phyloP scores from a whole-genome alignment of 495 filamentous ascomycete genomes.

The Thozetella sp. region DNA sequence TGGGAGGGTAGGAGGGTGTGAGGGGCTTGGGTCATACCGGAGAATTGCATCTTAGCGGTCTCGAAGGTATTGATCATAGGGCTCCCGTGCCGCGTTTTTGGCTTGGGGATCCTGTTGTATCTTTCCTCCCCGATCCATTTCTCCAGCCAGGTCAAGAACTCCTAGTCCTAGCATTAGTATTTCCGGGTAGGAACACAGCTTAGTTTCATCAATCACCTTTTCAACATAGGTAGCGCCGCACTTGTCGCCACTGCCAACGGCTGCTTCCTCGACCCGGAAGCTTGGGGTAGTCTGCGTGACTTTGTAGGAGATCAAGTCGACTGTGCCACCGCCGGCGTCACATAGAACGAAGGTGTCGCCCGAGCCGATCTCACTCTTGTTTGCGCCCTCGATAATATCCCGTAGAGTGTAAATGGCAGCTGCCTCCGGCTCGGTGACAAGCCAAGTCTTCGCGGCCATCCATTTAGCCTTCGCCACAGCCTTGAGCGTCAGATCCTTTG shows the following conservation, averaged over 20 bases:
- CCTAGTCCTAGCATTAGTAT: too few relatives aligned
- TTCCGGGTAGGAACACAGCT: too few relatives aligned
- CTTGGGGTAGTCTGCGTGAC: not conserved
- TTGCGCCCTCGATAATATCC: slow-evolving; percentile 13
- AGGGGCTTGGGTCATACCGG: too few relatives aligned
- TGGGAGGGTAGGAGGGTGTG: too few relatives aligned
- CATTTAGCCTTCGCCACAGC: slow-evolving; percentile 4
- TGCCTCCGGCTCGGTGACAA: slow-evolving; percentile 33
- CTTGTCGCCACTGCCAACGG: slow-evolving; percentile 13
- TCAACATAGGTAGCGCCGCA: slow-evolving; percentile 16
- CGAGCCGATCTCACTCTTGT: slow-evolving; percentile 30
- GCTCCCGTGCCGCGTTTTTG: slow-evolving; percentile 7
- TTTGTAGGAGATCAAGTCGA: slow-evolving; percentile 41
- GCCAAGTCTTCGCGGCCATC: not conserved
- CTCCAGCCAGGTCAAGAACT: slow-evolving; percentile 15
- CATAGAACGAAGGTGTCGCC: slow-evolving; percentile 48
- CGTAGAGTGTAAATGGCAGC: slow-evolving; percentile 48
- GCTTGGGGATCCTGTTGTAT: slow-evolving; percentile 10
- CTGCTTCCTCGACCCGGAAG: slow-evolving; percentile 13
- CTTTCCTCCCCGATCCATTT: slow-evolving; percentile 12
- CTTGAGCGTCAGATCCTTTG: slow-evolving; percentile 2
- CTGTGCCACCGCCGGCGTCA: slow-evolving; percentile 55
- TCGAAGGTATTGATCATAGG: slow-evolving; percentile 13
- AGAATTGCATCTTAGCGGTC: slow-evolving; percentile 8
- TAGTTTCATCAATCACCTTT: too few relatives aligned